phyloP scores from a whole-genome alignment of 2,329 filamentous ascomycete species.

The Aschersonia sp. region DNA sequence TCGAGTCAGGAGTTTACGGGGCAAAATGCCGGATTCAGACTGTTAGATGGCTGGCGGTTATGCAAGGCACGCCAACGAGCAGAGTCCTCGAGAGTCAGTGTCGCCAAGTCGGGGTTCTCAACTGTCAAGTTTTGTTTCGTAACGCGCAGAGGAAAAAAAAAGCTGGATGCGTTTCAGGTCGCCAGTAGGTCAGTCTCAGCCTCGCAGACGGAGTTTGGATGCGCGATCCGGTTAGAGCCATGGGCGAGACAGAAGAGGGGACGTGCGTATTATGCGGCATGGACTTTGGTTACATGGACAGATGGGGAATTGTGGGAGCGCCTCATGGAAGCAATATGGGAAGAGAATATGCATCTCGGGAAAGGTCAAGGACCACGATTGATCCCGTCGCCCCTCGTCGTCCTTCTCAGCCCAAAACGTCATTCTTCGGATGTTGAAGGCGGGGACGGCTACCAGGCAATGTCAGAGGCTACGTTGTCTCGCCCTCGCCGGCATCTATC shows the following conservation, averaged over 20 bases:
- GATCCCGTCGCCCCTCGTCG: no score
- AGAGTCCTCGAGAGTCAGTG: not conserved
- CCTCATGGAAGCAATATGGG: not conserved
- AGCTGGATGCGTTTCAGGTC: slow-evolving; percentile 8
- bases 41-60: not conserved
- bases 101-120: not conserved
- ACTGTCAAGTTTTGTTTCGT: slow-evolving; percentile 1
- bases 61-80: slow-evolving; percentile 11
- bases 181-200: slow-evolving; percentile 5
- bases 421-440: no score
- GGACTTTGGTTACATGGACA: not conserved
- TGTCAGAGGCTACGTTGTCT: no score
- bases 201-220: slow-evolving; percentile 1
- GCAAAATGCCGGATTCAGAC: no score
- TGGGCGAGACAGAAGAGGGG: not conserved
- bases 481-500: no score
- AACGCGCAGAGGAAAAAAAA: slow-evolving; percentile 2
- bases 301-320: no score
- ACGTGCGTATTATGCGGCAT: not conserved
- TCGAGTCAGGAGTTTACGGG: no score
- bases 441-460: no score
- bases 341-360: not conserved
- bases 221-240: not conserved
- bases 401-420: no score
- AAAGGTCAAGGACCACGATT: no score